A percentile compares a stretch with the other conserved stretches of the same genome.
These are phyloP conservation scores for Ceratobasidium sp. DNA, from an alignment of 1,284 basidiomycete genomes.

Conservation along the genomic window DNA sequence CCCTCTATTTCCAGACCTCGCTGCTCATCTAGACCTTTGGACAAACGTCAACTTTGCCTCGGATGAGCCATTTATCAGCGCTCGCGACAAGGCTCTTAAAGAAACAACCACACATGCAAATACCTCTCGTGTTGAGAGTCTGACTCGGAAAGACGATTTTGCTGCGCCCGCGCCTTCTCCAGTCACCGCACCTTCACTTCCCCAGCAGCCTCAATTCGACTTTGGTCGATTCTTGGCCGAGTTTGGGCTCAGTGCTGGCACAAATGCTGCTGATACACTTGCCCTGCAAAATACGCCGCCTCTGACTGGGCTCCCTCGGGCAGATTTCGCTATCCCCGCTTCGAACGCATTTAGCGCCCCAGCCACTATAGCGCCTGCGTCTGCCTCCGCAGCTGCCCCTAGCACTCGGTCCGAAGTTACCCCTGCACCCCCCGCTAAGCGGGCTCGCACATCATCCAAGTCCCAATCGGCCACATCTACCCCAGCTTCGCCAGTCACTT, in stretches of 20 bases:
- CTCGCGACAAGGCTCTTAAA: constrained; percentile 38
- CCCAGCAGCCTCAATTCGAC: constrained; percentile 29
- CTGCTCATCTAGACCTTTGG: constrained; percentile 83
- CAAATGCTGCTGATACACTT: background rate
- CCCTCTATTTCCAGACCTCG: constrained; percentile 68
- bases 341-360: background rate
- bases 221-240: constrained; percentile 49
- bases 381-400: constrained; percentile 57
- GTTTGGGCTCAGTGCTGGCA: constrained; percentile 65
- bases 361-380: constrained; percentile 43
- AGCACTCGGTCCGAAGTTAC: constrained; percentile 58
- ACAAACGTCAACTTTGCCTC: constrained; percentile 79
- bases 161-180: constrained; percentile 25
- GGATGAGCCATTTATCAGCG: constrained; percentile 62
- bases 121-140: constrained; percentile 18
- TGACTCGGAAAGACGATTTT: constrained; percentile 16
- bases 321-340: constrained; percentile 2
- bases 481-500: constrained; percentile 44
- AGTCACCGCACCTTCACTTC: background rate
- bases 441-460: constrained; percentile 31
- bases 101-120: constrained; percentile 46
- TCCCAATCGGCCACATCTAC: constrained; percentile 39
- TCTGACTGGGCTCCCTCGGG: constrained; percentile 53
- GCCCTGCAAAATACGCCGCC: constrained; percentile 56
- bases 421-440: constrained; percentile 43